Evolutionary conservation across 495 filamentous ascomycete species (phyloP), one percentile per base, ranked within the genome.

Genomic region (Talaromyces ruber): DNA sequence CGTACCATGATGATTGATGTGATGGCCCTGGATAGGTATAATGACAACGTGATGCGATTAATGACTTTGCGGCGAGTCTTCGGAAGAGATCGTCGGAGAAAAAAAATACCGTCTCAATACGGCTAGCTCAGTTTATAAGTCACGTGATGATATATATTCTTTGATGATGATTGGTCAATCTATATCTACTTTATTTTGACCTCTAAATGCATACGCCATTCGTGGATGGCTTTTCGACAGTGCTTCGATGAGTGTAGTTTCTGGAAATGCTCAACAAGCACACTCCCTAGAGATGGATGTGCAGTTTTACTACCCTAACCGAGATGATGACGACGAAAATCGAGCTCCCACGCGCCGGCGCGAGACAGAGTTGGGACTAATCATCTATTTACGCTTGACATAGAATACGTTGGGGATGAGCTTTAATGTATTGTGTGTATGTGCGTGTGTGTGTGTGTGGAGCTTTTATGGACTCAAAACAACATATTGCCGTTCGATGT

Each of bases 1-100:
- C 54, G 3, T 57, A 57, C 54, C 54, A 57, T 57, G 29, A 57
- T 57, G 54, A 18, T 57, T 57, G 21, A 3, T 57, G 24, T 57
- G n/a, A 6, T 12, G 29, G 54, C 54, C 29, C 54, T 18, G 12
- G 28, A 34, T 26, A 9, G 11, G 22, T 28, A 25, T 28, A 28
- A 25, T 26, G 26, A 54, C 51, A 54, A 26, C 24, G 22, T 28
- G 51, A 54, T 54, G 26, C 26, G 51, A 16, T 54, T 26, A 24
- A 47, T 54, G 22, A 54, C 51, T 26, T 26, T 54, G 22, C 51
- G 51, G 26, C 22, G 16, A 26, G 21, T 54, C 5, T 34, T 57
- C 54, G 28, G 54, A 34, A 57, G 29, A 57, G 54, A 57, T 34
- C 6, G 54, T 57, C 54, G 54, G 28, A 30, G 54, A 34, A 57